phyloP scores from a whole-genome alignment of 2,329 filamentous ascomycete genomes.

The Calonectria henricotiae region DNA sequence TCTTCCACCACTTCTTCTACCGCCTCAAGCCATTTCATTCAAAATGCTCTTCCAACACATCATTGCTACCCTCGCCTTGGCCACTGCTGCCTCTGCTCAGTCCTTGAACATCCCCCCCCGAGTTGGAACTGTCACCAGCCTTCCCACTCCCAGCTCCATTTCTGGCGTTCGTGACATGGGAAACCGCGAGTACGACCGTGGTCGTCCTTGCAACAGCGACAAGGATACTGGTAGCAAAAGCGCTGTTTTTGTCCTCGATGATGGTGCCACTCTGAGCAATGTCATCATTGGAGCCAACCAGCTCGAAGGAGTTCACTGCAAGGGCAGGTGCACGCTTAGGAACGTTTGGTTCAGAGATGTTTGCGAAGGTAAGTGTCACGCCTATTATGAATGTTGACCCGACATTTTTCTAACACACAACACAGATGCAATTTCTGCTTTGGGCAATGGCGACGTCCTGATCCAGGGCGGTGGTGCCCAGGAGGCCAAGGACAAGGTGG shows the following conservation, averaged over 20 bases:
- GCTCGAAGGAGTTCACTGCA: constrained; percentile 51
- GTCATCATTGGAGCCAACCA: constrained; percentile 45
- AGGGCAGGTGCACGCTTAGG: constrained; percentile 52
- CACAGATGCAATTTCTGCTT: constrained; percentile 34
- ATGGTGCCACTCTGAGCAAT: constrained; percentile 42
- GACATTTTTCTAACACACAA: not conserved
- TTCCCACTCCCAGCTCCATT: constrained; percentile 26
- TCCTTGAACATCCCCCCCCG: constrained; percentile 27
- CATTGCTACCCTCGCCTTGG: constrained; percentile 24
- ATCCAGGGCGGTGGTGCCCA: constrained; percentile 47
- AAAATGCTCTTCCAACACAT: constrained; percentile 30
- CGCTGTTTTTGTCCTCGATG: constrained; percentile 42
- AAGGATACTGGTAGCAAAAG: constrained; percentile 14
- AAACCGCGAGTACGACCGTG: constrained; percentile 36
- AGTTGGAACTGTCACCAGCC: constrained; percentile 18
- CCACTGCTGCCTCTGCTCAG: constrained; percentile 31
- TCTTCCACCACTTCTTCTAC: not conserved
- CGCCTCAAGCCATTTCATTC: not conserved
- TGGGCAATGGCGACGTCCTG: constrained; percentile 24
- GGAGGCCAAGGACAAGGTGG: constrained; percentile 48
- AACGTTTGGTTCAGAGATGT: constrained; percentile 60
- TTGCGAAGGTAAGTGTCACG: constrained; percentile 51
- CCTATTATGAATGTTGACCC: not conserved
- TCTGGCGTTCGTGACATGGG: constrained; percentile 25
- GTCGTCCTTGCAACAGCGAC: constrained; percentile 31